A percentile compares a stretch with the other conserved stretches of the same genome.
Conservation (phyloP, 2,329 filamentous ascomycete species). For the Fusarium tupiense region DNA sequence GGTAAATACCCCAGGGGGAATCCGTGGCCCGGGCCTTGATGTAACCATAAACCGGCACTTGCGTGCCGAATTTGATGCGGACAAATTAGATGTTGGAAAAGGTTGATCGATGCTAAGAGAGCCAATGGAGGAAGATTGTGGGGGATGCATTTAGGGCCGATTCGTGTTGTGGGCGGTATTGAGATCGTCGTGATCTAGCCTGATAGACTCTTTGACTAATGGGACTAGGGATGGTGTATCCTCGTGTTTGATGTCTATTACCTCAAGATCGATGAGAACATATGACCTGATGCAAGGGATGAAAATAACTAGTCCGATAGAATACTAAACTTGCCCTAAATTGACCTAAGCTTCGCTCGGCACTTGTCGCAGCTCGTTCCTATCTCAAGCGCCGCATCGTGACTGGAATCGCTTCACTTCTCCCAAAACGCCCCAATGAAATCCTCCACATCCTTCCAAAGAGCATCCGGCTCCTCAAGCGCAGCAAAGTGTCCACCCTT, state of each 20-base stretch:
- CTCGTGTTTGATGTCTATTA: background rate
- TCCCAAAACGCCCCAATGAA: slow-evolving; percentile 19
- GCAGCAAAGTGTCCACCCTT: slow-evolving; percentile 32
- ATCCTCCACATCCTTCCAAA: slow-evolving; percentile 27
- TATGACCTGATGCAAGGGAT: background rate
- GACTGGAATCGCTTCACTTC: background rate
- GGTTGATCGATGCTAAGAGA: background rate
- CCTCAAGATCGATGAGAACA: background rate
- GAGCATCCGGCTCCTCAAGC: slow-evolving; percentile 18
- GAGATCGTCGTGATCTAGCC: background rate
- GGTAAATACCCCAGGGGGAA: background rate
- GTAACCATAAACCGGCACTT: slow-evolving; percentile 11
- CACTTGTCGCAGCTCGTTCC: background rate
- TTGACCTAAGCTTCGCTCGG: background rate
- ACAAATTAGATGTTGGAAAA: background rate
- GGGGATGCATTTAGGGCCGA: background rate
- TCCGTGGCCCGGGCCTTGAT: background rate
- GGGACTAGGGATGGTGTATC: background rate
- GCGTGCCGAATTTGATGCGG: slow-evolving; percentile 20
- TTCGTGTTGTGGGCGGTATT: background rate
- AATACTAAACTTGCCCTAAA: background rate
- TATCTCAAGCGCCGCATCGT: background rate
- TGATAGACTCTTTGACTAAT: background rate
- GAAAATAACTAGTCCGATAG: too few species aligned
- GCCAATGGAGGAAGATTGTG: background rate